These are phyloP conservation scores for Hirsutella thompsonii DNA, from an alignment of 2,329 filamentous ascomycete genomes.

Conservation along the genomic window DNA sequence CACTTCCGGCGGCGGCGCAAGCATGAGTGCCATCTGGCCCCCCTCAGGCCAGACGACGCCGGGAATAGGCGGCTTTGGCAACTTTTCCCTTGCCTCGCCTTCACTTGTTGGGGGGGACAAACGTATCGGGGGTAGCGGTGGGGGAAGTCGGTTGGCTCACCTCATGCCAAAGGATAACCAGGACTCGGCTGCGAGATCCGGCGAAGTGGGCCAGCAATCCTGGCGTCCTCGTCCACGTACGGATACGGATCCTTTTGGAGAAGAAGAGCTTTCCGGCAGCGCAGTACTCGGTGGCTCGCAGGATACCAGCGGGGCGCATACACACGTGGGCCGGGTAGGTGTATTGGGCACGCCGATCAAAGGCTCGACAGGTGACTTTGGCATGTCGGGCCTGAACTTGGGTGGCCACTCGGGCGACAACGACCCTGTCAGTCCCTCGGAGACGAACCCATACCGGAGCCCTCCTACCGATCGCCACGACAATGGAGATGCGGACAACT, in stretches of 20 bases:
- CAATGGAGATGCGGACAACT: constrained; percentile 48
- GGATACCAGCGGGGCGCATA: constrained; percentile 41
- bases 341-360: constrained; percentile 42
- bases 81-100: constrained; percentile 58
- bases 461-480: constrained; percentile 65
- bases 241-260: constrained; percentile 68
- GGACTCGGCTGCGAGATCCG: constrained; percentile 42
- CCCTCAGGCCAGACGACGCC: constrained; percentile 43
- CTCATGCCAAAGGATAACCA: constrained; percentile 66
- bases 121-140: constrained; percentile 55
- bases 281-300: constrained; percentile 65
- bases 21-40: constrained; percentile 30
- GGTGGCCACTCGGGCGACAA: constrained; percentile 43
- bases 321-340: constrained; percentile 21
- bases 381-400: constrained; percentile 46
- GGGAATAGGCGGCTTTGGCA: constrained; percentile 74
- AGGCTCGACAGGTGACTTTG: constrained; percentile 43
- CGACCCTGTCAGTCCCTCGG: constrained; percentile 80
- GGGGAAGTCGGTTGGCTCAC: constrained; percentile 78
- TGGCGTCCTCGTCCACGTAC: constrained; percentile 52
- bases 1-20: constrained; percentile 33
- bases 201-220: constrained; percentile 34
- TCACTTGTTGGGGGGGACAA: constrained; percentile 57
- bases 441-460: constrained; percentile 93
- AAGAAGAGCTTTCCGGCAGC: constrained; percentile 51